Evolutionary conservation across 2,329 filamentous ascomycete species (phyloP), one percentile per base, ranked within the genome.

Genomic region (Xylariales sp.): DNA sequence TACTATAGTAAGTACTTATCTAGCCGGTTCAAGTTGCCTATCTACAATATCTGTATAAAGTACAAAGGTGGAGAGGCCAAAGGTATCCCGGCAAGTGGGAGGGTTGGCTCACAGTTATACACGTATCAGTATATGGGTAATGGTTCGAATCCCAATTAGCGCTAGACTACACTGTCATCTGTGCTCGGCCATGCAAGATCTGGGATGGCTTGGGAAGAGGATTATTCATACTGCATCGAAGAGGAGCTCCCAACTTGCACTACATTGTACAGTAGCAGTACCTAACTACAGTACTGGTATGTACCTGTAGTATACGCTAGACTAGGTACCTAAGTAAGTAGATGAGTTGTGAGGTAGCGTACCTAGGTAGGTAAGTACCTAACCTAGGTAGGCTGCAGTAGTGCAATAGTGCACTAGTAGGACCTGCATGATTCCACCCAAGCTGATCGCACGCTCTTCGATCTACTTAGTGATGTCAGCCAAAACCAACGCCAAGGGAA

Each of bases 401-500:
- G n/a, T n/a, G n/a, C n/a, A n/a, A n/a, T n/a, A n/a, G n/a, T n/a
- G n/a, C 23, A 23, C 23, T 23, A 23, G 36, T 41, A 41, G 39
- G 58, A 46, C 63, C 49, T 59, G 55, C 48, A 52, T 45, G 57
- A 60, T 49, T 56, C 32, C 46, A 39, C 55, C 50, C 60, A 34
- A 32, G 41, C 48, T 54, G 56, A 53, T 58, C 45, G 57, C 54
- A 32, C 36, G 55, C 64, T 55, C 60, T 58, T 58, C 28, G 64
- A 68, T 69, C 65, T 68, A n/a, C n/a, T n/a, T n/a, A 62, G 61
- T 68, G 61, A 69, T 68, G 65, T 67, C 56, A 62, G 61, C 28
- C 61, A 54, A 61, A 52, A 52, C 62, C 53, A 50, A 68, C 57
- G 61, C 64, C 49, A 69, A 67, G 65, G 48, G 39, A 30, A 14